These are phyloP conservation scores for Candida koratica DNA, from an alignment of 805 yeast genomes.

Conservation along the genomic window DNA sequence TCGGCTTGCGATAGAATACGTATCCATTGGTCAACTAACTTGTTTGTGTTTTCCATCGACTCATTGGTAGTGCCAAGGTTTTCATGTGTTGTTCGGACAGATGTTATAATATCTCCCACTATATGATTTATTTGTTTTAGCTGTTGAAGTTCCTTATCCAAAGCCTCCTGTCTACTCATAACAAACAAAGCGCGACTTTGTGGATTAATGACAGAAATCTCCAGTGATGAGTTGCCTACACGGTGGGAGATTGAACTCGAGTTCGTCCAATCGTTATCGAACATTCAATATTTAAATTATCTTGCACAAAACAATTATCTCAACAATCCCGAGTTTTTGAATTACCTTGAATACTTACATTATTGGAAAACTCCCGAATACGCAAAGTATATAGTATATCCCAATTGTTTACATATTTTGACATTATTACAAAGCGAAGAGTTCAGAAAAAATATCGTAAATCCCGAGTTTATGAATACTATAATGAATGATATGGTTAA, in stretches of 20 bases:
- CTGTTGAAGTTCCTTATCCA: conserved; percentile 29
- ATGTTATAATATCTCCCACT: conserved; percentile 26
- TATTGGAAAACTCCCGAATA: conserved; percentile 80
- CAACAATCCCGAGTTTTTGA: conserved; percentile 65
- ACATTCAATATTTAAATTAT: conserved; percentile 80
- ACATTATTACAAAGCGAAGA: conserved; percentile 53
- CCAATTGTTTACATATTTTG: conserved; percentile 81
- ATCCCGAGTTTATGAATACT: conserved; percentile 53
- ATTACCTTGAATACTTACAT: conserved; percentile 73
- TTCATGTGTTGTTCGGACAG: conserved; percentile 24
- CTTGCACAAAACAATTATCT: conserved; percentile 80
- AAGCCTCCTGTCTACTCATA: conserved; percentile 16
- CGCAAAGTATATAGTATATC: conserved; percentile 70
- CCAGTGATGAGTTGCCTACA: conserved; percentile 48
- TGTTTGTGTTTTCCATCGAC: conserved; percentile 46
- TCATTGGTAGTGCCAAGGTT: conserved; percentile 32
- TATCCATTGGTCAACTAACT: conserved; percentile 56
- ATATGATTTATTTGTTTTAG: conserved; percentile 29
- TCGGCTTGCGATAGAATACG: conserved; percentile 59
- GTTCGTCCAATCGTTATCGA: conserved; percentile 89
- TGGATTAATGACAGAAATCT: conserved; percentile 8
- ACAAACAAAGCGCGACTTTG: neutral
- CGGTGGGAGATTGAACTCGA: conserved; percentile 89
- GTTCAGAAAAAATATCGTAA: conserved; percentile 52
- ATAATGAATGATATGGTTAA: conserved; percentile 74